Evolutionary conservation across 139 green algal species (phyloP), one percentile per base, ranked within the genome.

Genomic region (Gonium pectorale): DNA sequence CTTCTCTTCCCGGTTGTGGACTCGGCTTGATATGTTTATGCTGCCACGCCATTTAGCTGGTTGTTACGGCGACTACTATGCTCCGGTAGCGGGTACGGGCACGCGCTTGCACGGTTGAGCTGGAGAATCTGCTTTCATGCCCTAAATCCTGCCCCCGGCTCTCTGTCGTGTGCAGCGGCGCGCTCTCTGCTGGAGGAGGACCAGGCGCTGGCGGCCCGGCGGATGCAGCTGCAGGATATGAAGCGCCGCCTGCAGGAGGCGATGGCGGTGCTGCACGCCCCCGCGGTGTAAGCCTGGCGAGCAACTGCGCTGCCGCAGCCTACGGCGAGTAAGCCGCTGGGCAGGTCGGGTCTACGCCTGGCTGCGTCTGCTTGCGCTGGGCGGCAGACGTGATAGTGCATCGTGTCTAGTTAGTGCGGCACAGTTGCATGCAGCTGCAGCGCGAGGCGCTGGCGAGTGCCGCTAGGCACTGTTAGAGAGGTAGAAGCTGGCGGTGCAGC

Each of bases 231-330:
- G 13, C 4, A 5, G 7, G 73, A 81, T 52, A 60, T 81, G 51
- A 24, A 56, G 35, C n/a, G 52, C 4, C 73, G 73, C 27, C 73
- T 81, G 52, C 21, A 35, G 33, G 52, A 81, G 73, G 73, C 73
- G 49, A 13, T 79, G 46, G 70, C 43, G n/a, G 44, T 60, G 46
- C 49, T 79, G 70, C 43, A 79, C n/a, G 26, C 31, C 70, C 68
- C 68, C 21, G 62, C 31, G 7, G 51, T 22, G 51, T 22, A 59
- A n/a, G n/a, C n/a, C n/a, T n/a, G n/a, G n/a, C n/a, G n/a, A n/a
- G n/a, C n/a, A n/a, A n/a, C n/a, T n/a, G n/a, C n/a, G n/a, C n/a
- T n/a, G n/a, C n/a, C n/a, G n/a, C n/a, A n/a, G n/a, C n/a, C n/a
- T n/a, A n/a, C n/a, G n/a, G n/a, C n/a, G n/a, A n/a, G n/a, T n/a